Base-by-base conservation (phyloP, 306 rosid genomes). In the Calophaca sinica region DNA sequence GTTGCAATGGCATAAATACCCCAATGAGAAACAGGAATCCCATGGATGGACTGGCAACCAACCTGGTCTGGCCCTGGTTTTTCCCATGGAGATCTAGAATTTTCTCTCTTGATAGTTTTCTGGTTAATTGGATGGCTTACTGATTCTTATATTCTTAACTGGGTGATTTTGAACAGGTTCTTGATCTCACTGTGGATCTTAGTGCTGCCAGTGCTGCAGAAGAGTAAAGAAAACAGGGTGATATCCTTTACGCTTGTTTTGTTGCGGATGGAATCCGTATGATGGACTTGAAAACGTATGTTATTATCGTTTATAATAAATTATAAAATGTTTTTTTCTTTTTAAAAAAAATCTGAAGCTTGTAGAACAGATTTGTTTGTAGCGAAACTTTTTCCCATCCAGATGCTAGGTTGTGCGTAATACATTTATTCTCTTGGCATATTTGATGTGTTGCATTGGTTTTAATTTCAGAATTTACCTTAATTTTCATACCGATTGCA, bases 131-230 rank as follows among this genome's bases (percentile, higher is more conserved):
- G 73, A 44, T 45, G 28, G 35, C 15, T 29, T 13, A 12, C 32
- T 46, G 67, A 33, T 62, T 61, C 53, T 13, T 64, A 45, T 52
- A 67, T 72, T 28, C 33, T 63, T 53, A 26, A 54, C 39, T 41
- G 52, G 72, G 38, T 74, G 54, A 74, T 41, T 70, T 75, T 77
- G 85, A 45, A 42, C 88, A 93, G 97, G 93, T 76, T 79, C 75
- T 91, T 77, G 98, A 94, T 86, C 94, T 94, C 46, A 87, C 86
- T 44, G 97, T 94, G 89, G 98, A 94, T 88, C 84, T 94, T 46
- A 94, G 97, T 77, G 93, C 96, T 79, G 98, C 98, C 10, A 88
- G 97, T 83, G 98, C 98, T 46, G 97, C 97, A 33, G 97, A 94
- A 82, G 98, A 93, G 85, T 91, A 84, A 88, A 66, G 54, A 72